Evolutionary conservation across 1,139 yeast genomes (phyloP).

Genomic region (Saccharomyces hybrid): DNA sequence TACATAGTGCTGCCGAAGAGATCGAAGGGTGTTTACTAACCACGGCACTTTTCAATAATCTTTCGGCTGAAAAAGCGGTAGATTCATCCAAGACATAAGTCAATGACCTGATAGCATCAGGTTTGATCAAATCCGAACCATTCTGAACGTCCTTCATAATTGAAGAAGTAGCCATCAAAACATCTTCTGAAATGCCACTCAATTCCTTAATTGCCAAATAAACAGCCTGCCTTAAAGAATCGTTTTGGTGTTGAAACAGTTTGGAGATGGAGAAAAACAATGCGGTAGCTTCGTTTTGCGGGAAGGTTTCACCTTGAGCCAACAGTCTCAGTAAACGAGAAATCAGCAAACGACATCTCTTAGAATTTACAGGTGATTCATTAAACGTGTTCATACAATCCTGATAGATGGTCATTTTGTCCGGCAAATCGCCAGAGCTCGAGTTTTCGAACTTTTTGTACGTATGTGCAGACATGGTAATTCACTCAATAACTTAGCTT

Average conservation of each 20-base stretch:
- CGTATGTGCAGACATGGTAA: constrained; percentile 63
- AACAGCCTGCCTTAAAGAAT: constrained; percentile 85
- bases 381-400: constrained; percentile 92
- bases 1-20: constrained; percentile 86
- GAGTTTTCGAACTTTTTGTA: constrained; percentile 81
- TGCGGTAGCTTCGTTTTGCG: constrained; percentile 83
- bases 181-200: constrained; percentile 77
- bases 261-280: constrained; percentile 91
- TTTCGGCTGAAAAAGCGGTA: constrained; percentile 89
- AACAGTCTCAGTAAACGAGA: constrained; percentile 59
- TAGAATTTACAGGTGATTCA: constrained; percentile 83
- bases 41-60: constrained; percentile 85
- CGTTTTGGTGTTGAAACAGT: constrained; percentile 88
- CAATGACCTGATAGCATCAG: constrained; percentile 90
- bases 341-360: constrained; percentile 68
- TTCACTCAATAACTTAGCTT: neutral
- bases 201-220: constrained; percentile 91
- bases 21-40: constrained; percentile 86
- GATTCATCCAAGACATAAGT: constrained; percentile 85
- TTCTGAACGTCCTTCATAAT: constrained; percentile 97
- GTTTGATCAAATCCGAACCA: constrained; percentile 78
- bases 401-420: constrained; percentile 95
- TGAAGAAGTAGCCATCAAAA: constrained; percentile 94
- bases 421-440: constrained; percentile 62
- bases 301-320: constrained; percentile 81